Evolutionary conservation across 352 stramenopile species (phyloP), one percentile per base, ranked within the genome.

Genomic region (Hyaloperonospora arabidopsidis): DNA sequence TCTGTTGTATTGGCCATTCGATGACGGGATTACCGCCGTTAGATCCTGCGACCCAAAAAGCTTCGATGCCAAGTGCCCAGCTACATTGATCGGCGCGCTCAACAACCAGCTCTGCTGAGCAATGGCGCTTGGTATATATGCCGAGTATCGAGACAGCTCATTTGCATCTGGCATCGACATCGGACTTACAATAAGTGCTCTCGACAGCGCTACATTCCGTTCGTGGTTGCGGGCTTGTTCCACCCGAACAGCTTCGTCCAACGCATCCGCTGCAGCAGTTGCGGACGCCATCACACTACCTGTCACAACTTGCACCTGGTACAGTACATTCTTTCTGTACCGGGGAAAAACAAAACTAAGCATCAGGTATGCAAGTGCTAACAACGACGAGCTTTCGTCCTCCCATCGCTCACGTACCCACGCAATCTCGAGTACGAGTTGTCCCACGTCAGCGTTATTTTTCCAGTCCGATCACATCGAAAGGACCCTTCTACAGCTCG

Each of bases 401-500:
- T 17, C 15, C 22, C 17, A 10, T 41, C 1, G 7, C 8, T 19
- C 5, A 69, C 67, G 44, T 63, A 87, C 77, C 76, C 76, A 67
- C 82, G 61, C 2, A 93, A 39, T 43, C 79, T 72, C 2, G 82
- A 93, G 60, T 90, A 93, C 25, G 76, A 81, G 43, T 93, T 93
- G 54, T 93, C 80, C 82, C 82, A 93, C 2, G 76, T 63, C 7
- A 93, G 54, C 8, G 69, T 86, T 0, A 67, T 69, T n/a, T 66
- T 79, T 11, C 82, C 82, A 28, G 79, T 58, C 12, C 65, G 61
- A 25, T 74, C 32, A 55, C 78, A 89, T 28, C 73, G 64, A 61
- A 86, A 87, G 61, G 79, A 70, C 0, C 81, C 81, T 77, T 91
- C 78, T 17, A 89, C 53, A 15, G 78, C 78, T 11, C 71, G 72